A percentile compares a stretch with the other conserved stretches of the same genome.
phyloP scores from a whole-genome alignment of 805 yeast species.

The Nakazawaea peltata region DNA sequence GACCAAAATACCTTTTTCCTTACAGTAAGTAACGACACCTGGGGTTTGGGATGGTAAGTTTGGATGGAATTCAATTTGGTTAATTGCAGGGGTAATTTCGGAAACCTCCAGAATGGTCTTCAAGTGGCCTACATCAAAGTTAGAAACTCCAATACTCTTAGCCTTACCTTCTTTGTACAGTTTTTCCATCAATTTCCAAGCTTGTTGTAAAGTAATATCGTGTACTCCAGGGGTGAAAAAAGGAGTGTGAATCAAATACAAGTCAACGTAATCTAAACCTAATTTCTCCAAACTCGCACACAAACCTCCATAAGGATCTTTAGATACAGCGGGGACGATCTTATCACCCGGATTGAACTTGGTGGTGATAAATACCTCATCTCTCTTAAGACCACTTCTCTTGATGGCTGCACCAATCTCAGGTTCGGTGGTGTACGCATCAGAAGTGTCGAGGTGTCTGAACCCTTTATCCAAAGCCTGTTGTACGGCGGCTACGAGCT shows the following conservation, averaged over 20 bases:
- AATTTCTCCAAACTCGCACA: slow-evolving; percentile 28
- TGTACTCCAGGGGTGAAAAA: slow-evolving; percentile 18
- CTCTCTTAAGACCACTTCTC: slow-evolving; percentile 32
- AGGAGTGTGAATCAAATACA: slow-evolving; percentile 45
- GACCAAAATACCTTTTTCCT: slow-evolving; percentile 25
- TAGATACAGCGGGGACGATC: slow-evolving; percentile 15
- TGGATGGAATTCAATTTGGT: slow-evolving; percentile 62
- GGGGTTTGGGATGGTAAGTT: slow-evolving; percentile 54
- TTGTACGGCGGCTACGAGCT: slow-evolving; percentile 35
- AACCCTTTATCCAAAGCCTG: slow-evolving; percentile 45
- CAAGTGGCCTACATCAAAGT: slow-evolving; percentile 40
- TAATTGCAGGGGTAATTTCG: slow-evolving; percentile 41
- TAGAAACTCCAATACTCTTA: slow-evolving; percentile 55
- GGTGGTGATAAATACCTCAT: slow-evolving; percentile 46
- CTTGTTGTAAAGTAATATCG: slow-evolving; percentile 30
- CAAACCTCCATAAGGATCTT: slow-evolving; percentile 33
- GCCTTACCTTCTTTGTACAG: slow-evolving; percentile 45
- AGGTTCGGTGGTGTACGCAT: slow-evolving; percentile 48
- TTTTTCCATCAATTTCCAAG: slow-evolving; percentile 44
- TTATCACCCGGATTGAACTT: slow-evolving; percentile 32
- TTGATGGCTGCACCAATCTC: slow-evolving; percentile 44
- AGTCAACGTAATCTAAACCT: slow-evolving; percentile 39
- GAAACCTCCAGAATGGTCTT: slow-evolving; percentile 30
- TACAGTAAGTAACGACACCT: slow-evolving; percentile 32
- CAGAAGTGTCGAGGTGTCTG: slow-evolving; percentile 62